Conservation (phyloP, 805 yeast species). For the Peterozyma xylosa region DNA sequence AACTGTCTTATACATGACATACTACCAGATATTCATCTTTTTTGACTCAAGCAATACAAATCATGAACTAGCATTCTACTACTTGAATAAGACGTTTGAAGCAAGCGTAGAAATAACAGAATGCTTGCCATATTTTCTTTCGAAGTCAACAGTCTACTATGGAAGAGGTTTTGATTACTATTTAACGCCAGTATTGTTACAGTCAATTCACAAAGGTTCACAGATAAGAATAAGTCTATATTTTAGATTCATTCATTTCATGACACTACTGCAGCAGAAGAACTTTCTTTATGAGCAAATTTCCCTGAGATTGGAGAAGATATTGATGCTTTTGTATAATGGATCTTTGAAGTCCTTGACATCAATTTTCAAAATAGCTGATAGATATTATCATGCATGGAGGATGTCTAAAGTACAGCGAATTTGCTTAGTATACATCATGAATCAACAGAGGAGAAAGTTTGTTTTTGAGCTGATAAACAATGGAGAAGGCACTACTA, state of each 20-base stretch:
- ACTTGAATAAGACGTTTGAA: neutral
- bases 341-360: neutral
- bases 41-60: constrained; percentile 9
- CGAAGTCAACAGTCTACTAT: constrained; percentile 9
- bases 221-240: constrained; percentile 19
- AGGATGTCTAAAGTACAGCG: constrained; percentile 53
- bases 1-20: constrained; percentile 13
- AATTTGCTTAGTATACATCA: constrained; percentile 17
- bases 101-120: neutral
- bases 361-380: constrained; percentile 36
- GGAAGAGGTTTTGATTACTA: constrained; percentile 30
- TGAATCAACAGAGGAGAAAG: constrained; percentile 8
- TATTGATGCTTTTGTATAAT: neutral
- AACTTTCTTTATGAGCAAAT: neutral
- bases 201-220: constrained; percentile 28
- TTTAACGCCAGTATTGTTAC: constrained; percentile 29
- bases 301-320: neutral
- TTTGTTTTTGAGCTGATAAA: neutral
- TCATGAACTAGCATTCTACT: neutral
- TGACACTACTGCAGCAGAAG: neutral
- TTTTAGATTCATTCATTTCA: constrained; percentile 22
- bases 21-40: constrained; percentile 13
- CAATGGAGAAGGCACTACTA: neutral
- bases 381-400: constrained; percentile 61
- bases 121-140: neutral